Evolutionary conservation across 495 filamentous ascomycete species (phyloP), one percentile per base, ranked within the genome.

Genomic region (Penicillium ucsense): DNA sequence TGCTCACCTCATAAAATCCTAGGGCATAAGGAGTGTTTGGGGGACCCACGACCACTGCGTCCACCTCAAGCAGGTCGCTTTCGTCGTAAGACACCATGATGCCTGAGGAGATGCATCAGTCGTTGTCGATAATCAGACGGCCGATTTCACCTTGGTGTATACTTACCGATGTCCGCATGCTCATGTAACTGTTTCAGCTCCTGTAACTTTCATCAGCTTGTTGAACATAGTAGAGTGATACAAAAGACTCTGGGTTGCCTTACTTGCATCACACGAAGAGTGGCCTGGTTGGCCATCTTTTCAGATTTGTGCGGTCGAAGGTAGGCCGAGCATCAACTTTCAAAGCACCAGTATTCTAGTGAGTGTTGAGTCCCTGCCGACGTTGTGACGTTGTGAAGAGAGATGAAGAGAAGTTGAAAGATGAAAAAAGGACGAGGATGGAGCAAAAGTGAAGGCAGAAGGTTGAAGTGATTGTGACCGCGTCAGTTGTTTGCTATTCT

Each of bases 21-120:
- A 94, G 94, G 56, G 96, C 89, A 63, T 98, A 98, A 0, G 92
- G 90, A 0, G 92, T 94, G 45, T 91, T 90, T 41, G 92, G 89
- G 6, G 94, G 91, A 0, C 92, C 92, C 45, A 98, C 79, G 50
- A 98, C 87, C 41, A 97, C 65, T 33, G 91, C 94, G 54, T 80
- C 83, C 37, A 98, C 85, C 50, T 91, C 84, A 32, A 89, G 84
- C 41, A 96, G 83, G 65, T 98, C 88, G 47, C 78, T 78, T 60
- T 97, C 92, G 33, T 83, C 74, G 57, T 84, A 95, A 35, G 82
- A 82, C 47, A 96, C 88, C 8, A 46, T 51, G 30, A 56, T 56
- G 1, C 55, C 58, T 61, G 30, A 20, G 11, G 6, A 1, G 3
- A 10, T 9, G 8, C 28, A 33, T 8, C 29, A 31, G 10, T 51